Conservation (phyloP, 208 protist species). For the Leishmania amazonensis region DNA sequence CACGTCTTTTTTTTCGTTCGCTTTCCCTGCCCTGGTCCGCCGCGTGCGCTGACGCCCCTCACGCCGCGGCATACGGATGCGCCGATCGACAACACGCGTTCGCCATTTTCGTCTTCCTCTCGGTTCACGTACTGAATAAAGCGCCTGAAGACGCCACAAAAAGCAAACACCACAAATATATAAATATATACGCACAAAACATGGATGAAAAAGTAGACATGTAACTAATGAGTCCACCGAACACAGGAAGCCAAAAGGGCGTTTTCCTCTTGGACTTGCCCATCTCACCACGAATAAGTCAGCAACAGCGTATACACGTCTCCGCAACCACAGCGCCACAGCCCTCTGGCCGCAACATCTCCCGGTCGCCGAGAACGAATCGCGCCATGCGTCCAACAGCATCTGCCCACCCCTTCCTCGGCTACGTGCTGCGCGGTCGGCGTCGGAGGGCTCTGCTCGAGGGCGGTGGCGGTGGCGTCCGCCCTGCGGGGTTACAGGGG, state of each 20-base stretch:
- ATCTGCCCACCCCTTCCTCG: not conserved
- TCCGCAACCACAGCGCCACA: no score
- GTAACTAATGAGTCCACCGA: not conserved
- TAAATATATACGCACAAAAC: not conserved
- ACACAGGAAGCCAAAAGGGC: not conserved
- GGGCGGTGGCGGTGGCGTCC: not conserved
- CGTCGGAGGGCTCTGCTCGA: not conserved
- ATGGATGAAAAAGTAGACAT: not conserved
- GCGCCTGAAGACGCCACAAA: not conserved
- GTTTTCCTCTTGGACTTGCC: not conserved
- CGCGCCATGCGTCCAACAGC: not conserved
- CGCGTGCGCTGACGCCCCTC: not conserved
- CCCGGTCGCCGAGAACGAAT: not conserved
- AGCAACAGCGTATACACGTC: not conserved
- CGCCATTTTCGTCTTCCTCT: not conserved
- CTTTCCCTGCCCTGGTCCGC: not conserved
- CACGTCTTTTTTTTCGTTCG: not conserved
- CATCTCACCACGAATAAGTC: not conserved
- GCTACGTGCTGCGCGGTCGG: not conserved
- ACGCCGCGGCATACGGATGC: not conserved
- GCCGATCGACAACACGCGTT: not conserved
- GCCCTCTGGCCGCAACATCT: not conserved
- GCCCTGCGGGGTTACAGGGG: not conserved
- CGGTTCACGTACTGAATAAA: not conserved
- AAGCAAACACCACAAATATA: not conserved